These are phyloP conservation scores for Candida freyschussii DNA, from an alignment of 1,139 yeast genomes.

Conservation along the genomic window DNA sequence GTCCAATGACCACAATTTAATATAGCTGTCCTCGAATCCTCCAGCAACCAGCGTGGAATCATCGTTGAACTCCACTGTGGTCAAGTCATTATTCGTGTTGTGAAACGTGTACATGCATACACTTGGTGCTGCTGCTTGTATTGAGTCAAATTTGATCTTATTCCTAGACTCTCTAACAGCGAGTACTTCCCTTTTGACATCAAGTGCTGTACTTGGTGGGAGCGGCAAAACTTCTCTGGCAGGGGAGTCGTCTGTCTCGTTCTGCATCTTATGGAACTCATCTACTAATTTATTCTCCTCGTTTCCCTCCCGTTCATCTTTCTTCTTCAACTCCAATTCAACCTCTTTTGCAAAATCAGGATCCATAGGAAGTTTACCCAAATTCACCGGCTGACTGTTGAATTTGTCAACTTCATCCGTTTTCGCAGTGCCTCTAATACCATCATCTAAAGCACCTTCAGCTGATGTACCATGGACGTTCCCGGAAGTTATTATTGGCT, in stretches of 20 bases:
- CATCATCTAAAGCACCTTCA: slow-evolving; percentile 61
- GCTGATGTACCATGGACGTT: slow-evolving; percentile 34
- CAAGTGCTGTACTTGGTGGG: slow-evolving; percentile 77
- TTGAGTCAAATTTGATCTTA: slow-evolving; percentile 56
- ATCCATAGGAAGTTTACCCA: slow-evolving; percentile 83
- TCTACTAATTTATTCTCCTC: slow-evolving; percentile 39
- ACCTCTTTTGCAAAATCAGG: slow-evolving; percentile 81
- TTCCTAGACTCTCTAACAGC: slow-evolving; percentile 80
- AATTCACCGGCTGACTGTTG: slow-evolving; percentile 67
- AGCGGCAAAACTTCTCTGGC: slow-evolving; percentile 70
- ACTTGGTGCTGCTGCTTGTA: slow-evolving; percentile 84
- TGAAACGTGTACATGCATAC: slow-evolving; percentile 99
- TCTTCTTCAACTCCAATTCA: slow-evolving; percentile 73
- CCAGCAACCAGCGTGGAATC: slow-evolving; percentile 88
- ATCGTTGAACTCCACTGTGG: slow-evolving; percentile 78
- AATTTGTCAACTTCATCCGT: slow-evolving; percentile 49
- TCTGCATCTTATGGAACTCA: slow-evolving; percentile 40
- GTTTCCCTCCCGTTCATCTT: slow-evolving; percentile 51
- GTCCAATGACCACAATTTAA: slow-evolving; percentile 88
- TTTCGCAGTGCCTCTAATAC: slow-evolving; percentile 40
- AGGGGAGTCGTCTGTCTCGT: slow-evolving; percentile 56
- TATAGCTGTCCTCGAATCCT: slow-evolving; percentile 88
- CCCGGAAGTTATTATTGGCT: slow-evolving; percentile 46
- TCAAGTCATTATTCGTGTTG: slow-evolving; percentile 85
- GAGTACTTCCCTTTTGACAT: slow-evolving; percentile 71